phyloP scores from a whole-genome alignment of 2,329 filamentous ascomycete genomes.

The Sphaceloma murrayae region DNA sequence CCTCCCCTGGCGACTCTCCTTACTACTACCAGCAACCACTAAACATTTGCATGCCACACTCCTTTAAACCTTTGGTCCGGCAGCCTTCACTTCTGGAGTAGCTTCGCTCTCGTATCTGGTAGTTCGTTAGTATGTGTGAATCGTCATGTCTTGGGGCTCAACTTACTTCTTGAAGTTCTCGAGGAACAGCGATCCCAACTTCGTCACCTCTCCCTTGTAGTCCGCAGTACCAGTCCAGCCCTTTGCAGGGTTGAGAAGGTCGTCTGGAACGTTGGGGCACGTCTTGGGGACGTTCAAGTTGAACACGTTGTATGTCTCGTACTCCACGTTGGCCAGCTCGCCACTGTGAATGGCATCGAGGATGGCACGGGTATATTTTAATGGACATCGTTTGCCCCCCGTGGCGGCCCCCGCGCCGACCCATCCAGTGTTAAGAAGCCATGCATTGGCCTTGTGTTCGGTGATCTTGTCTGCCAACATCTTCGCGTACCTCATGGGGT shows the following conservation, averaged over 20 bases:
- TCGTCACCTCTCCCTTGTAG: slow-evolving; percentile 81
- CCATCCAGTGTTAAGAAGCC: slow-evolving; percentile 98
- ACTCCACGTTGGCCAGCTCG: slow-evolving; percentile 85
- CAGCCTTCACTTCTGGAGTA: slow-evolving; percentile 37
- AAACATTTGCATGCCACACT: too few species aligned
- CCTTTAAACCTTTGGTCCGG: slow-evolving; percentile 30
- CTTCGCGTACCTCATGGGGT: slow-evolving; percentile 97
- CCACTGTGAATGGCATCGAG: slow-evolving; percentile 96
- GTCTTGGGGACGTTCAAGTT: slow-evolving; percentile 91
- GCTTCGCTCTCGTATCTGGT: slow-evolving; percentile 67
- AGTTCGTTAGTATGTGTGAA: slow-evolving; percentile 41
- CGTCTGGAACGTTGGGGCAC: slow-evolving; percentile 78
- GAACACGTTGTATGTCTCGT: slow-evolving; percentile 93
- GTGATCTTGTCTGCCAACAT: slow-evolving; percentile 99
- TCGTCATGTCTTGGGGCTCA: slow-evolving; percentile 28
- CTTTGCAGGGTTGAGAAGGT: slow-evolving; percentile 89
- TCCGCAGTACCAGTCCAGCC: slow-evolving; percentile 78
- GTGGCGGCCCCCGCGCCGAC: slow-evolving; percentile 83
- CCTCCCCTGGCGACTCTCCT: too few species aligned
- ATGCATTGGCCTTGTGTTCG: slow-evolving; percentile 88
- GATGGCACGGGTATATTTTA: slow-evolving; percentile 98
- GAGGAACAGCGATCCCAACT: slow-evolving; percentile 80
- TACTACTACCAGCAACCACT: too few species aligned
- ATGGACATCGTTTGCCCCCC: slow-evolving; percentile 88
- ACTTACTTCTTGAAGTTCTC: slow-evolving; percentile 98